These are phyloP conservation scores for Isochrysis galbana DNA, from an alignment of 78 protist species.

Conservation along the genomic window DNA sequence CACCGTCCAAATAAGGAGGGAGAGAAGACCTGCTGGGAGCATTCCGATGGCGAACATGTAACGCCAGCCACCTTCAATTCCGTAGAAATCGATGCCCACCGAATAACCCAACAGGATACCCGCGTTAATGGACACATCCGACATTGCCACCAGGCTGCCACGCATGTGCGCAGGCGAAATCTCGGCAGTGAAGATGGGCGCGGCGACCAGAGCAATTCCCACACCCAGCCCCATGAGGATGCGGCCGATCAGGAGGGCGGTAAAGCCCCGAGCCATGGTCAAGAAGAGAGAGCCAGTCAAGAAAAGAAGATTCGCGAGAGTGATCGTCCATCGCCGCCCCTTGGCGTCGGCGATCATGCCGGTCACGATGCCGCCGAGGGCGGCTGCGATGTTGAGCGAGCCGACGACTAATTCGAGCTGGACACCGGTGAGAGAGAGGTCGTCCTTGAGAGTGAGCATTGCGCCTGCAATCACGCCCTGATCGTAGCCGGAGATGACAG, in stretches of 20 bases:
- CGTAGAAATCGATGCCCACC: not conserved
- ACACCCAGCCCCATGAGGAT: not conserved
- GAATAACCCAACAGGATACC: not conserved
- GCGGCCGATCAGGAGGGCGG: not conserved
- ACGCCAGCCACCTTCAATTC: not conserved
- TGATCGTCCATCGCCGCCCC: not conserved
- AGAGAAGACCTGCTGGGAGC: not conserved
- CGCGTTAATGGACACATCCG: not conserved
- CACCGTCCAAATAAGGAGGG: not conserved
- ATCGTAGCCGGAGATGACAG: slow-evolving; percentile 10
- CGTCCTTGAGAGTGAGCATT: not conserved
- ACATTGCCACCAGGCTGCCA: not conserved
- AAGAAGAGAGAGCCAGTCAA: not conserved
- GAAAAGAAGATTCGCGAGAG: not conserved
- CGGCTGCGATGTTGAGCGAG: not conserved
- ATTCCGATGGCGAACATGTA: not conserved
- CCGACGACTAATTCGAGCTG: not conserved
- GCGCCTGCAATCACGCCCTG: slow-evolving; percentile 21
- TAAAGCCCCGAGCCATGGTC: not conserved
- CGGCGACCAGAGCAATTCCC: not conserved
- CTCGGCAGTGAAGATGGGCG: slow-evolving; percentile 1
- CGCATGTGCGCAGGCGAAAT: not conserved
- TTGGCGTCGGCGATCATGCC: not conserved
- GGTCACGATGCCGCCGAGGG: not conserved
- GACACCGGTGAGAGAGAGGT: not conserved